Base-by-base conservation (phyloP, 106 monocot species). In the Posidonia australis region DNA sequence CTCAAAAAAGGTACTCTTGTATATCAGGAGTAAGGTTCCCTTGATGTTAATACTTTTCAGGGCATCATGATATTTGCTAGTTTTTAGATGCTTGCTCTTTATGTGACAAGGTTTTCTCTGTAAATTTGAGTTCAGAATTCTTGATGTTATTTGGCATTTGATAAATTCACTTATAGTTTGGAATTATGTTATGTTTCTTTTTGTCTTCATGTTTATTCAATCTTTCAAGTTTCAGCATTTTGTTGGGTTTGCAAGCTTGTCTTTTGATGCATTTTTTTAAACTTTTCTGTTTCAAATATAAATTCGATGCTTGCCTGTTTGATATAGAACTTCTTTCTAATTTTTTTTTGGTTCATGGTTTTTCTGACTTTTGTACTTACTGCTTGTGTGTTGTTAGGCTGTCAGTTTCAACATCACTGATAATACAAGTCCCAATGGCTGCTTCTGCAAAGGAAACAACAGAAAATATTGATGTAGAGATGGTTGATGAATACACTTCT, bases 401-500 rank as follows among this genome's bases (percentile, higher is more conserved):
- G 5, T 57, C 27, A 13, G 2, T 26, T 57, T 57, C 57, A 57
- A 28, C 29, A 57, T 57, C 57, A 57, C 14, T 17, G 11, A 11
- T 13, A 17, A 27, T 5, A 57, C 29, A 27, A 57, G 63, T 25
- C 16, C 51, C 76, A 66, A 62, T 48, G 25, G 31, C 51, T 54
- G 56, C 65, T 46, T 51, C 77, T 51, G 62, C 45, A 23, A 84
- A 81, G 67, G 72, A 79, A 70, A 57, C 63, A 23, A 79, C 71
- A 23, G 27, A 67, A 10, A 87, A 80, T 46, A 54, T 87, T 41
- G 85, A 83, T 65, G 63, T 54, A 55, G 54, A 72, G 27, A 79
- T 51, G 17, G 56, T 51, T 28, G 85, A 87, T 5, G 87, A 87
- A 63, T 98, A 90, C 75, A 51, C 77, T 62, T 77, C 77, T 21